Base-by-base conservation (phyloP, 805 yeast genomes). In the Kazachstania kunashirensis region DNA sequence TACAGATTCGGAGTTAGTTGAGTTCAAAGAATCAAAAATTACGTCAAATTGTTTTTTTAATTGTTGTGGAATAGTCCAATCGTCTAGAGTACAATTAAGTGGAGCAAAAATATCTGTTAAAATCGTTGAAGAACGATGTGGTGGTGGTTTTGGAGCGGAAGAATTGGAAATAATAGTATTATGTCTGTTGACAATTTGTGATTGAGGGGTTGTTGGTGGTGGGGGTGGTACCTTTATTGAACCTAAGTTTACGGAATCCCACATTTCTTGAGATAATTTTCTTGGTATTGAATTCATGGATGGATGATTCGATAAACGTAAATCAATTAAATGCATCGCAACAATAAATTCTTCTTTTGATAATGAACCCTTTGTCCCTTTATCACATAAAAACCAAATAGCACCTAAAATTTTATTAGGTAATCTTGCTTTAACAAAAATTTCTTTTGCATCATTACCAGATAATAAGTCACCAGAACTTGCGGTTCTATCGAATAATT, bases 281-380 rank as follows among this genome's bases (percentile, higher is more conserved):
- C 60, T 44, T 7, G 84, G 79, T 49, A 85, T 65, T 33, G 75
- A 73, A 36, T 69, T 69, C 48, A 83, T 61, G 3, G 73, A 48
- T 21, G 84, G 81, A 50, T 75, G 73, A 51, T 85, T 66, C 19
- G 80, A 65, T 43, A 85, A 75, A 12, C 48, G 38, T 26, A 57
- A 38, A 56, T 89, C 96, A 45, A 92, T 84, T 52, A 92, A 68
- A 59, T 84, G 94, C 97, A 92, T 89, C 7, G 97, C 96, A 47
- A 89, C 71, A 29, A 84, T 73, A 49, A 92, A 92, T 55, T 84
- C 86, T 16, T 77, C 68, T 52, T 77, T 73, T 38, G 72, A 67
- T 49, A 92, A 72, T 38, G 71, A 68, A 5, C 98, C 98, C 2
- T 70, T 59, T 49, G 76, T 77, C 34, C 73, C 71, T 39, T 76